phyloP scores from a whole-genome alignment of 1,139 yeast genomes.

The Sugiyamaella grinbergsii region DNA sequence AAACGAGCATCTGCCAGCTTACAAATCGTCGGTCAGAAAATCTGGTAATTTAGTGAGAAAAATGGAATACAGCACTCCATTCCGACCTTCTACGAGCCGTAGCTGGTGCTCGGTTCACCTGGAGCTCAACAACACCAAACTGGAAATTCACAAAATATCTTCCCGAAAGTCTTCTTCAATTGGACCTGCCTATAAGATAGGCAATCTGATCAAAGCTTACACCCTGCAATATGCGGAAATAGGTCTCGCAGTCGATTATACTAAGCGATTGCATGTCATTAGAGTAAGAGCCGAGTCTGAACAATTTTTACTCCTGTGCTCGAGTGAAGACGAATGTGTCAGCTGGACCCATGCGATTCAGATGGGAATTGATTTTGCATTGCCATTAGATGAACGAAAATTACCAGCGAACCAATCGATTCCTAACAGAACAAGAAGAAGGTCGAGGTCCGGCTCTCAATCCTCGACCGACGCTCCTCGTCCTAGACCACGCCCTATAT shows the following conservation, averaged over 20 bases:
- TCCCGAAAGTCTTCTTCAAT: slow-evolving; percentile 15
- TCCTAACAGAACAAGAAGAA: slow-evolving; percentile 35
- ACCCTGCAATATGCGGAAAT: slow-evolving; percentile 69
- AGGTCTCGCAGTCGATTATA: slow-evolving; percentile 72
- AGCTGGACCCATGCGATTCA: slow-evolving; percentile 59
- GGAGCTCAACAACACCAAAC: slow-evolving; percentile 61
- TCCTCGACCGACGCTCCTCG: background rate
- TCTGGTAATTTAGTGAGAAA: slow-evolving; percentile 40
- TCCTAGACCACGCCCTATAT: slow-evolving; percentile 3
- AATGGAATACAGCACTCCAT: slow-evolving; percentile 43
- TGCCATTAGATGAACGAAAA: slow-evolving; percentile 46
- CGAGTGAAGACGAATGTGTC: slow-evolving; percentile 54
- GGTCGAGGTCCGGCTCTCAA: background rate
- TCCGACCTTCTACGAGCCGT: slow-evolving; percentile 46
- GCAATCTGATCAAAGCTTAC: slow-evolving; percentile 44
- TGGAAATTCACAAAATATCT: slow-evolving; percentile 46
- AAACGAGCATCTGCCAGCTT: slow-evolving; percentile 40
- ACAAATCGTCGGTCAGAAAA: slow-evolving; percentile 39
- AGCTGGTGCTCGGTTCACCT: slow-evolving; percentile 55
- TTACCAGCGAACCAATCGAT: slow-evolving; percentile 42
- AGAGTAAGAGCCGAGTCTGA: slow-evolving; percentile 68
- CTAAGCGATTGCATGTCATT: slow-evolving; percentile 58
- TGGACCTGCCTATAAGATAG: slow-evolving; percentile 24
- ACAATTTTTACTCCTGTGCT: slow-evolving; percentile 61
- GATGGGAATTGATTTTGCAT: slow-evolving; percentile 45